These are phyloP conservation scores for Cryphonectria japonica DNA, from an alignment of 2,329 filamentous ascomycete species.

Conservation along the genomic window DNA sequence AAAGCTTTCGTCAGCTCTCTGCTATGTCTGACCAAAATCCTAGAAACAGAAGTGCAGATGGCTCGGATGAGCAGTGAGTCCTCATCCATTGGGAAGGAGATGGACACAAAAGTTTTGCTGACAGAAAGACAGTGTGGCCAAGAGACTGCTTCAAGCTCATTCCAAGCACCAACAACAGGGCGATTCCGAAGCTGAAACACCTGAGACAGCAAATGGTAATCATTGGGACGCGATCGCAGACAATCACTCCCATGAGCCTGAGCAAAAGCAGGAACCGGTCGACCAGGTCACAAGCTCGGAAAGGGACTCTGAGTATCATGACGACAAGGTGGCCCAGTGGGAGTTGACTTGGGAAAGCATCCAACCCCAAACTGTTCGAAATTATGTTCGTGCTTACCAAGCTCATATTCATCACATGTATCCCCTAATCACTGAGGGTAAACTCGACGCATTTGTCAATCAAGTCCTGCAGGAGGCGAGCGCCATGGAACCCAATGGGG, in stretches of 20 bases:
- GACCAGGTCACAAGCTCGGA: too few species aligned
- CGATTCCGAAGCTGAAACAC: too few species aligned
- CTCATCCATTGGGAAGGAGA: neutral
- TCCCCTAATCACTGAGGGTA: neutral
- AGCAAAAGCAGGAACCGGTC: too few species aligned
- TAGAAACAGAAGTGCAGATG: too few species aligned
- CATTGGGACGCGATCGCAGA: too few species aligned
- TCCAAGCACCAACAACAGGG: too few species aligned
- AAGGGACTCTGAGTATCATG: too few species aligned
- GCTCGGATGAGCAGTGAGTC: neutral
- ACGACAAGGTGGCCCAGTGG: neutral
- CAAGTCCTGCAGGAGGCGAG: neutral
- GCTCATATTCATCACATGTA: neutral
- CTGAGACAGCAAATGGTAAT: too few species aligned
- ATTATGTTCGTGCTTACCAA: neutral
- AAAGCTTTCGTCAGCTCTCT: too few species aligned
- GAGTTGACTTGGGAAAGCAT: neutral
- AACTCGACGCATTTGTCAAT: neutral
- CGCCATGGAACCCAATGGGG: neutral
- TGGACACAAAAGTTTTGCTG: neutral
- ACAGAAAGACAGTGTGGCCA: neutral
- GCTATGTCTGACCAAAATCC: neutral
- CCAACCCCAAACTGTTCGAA: neutral
- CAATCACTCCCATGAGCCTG: too few species aligned
- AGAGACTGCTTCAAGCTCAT: neutral